These are phyloP conservation scores for Pythium pectinolyticum DNA, from an alignment of 352 stramenopile genomes.

Conservation along the genomic window DNA sequence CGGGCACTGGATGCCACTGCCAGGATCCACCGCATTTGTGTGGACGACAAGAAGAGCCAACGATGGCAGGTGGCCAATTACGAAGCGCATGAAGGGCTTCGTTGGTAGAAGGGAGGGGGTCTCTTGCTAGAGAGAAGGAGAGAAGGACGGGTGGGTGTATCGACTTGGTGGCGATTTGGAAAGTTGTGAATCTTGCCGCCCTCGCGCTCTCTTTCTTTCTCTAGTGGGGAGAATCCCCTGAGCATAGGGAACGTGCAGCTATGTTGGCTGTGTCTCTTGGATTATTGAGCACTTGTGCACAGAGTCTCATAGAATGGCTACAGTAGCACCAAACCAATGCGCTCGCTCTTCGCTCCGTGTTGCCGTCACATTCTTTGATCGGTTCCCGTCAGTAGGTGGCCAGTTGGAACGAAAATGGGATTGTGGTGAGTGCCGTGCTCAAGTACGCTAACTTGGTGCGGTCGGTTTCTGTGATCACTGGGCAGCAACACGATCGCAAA, in stretches of 20 bases:
- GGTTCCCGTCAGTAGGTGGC: neutral
- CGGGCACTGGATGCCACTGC: neutral
- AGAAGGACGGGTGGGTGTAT: slow-evolving; percentile 7
- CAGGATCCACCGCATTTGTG: neutral
- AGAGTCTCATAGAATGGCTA: too few species aligned
- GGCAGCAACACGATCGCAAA: neutral
- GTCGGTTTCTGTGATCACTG: neutral
- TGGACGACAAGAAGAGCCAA: neutral
- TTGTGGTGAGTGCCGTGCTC: neutral
- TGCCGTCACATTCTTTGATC: neutral
- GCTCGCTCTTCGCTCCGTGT: neutral
- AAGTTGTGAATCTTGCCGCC: slow-evolving; percentile 8
- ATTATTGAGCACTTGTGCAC: too few species aligned
- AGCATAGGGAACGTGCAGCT: too few species aligned
- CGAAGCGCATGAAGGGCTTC: neutral
- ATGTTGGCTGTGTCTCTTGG: too few species aligned
- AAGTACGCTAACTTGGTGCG: neutral
- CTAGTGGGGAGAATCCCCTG: too few species aligned
- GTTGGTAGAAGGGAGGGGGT: neutral
- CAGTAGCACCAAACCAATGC: too few species aligned
- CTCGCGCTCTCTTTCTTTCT: neutral
- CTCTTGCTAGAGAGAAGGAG: neutral
- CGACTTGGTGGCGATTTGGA: slow-evolving; percentile 9
- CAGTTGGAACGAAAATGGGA: slow-evolving; percentile 3
- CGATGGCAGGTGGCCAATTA: neutral